Conservation (phyloP, 139 green algal species). For the Parachlorella kessleri region DNA sequence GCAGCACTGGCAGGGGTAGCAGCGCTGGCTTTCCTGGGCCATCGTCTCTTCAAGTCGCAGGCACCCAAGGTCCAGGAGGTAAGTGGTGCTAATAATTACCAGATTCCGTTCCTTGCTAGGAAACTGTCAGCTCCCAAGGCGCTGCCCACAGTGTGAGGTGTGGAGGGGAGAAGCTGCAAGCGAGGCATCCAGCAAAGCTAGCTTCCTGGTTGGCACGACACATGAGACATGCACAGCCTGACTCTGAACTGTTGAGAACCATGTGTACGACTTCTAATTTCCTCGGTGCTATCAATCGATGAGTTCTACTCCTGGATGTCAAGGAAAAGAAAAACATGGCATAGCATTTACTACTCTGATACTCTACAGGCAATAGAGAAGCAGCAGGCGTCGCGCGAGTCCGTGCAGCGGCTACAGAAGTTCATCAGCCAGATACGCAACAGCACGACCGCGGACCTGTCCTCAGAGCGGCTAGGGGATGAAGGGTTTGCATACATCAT, state of each 20-base stretch:
- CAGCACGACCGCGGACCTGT: slow-evolving; percentile 70
- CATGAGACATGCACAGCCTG: too few relatives aligned
- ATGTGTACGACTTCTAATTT: too few relatives aligned
- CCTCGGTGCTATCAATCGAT: too few relatives aligned
- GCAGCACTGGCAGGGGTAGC: slow-evolving; percentile 35
- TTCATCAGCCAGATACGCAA: slow-evolving; percentile 75
- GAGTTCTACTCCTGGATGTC: too few relatives aligned
- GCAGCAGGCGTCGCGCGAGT: slow-evolving; percentile 70
- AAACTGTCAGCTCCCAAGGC: too few relatives aligned
- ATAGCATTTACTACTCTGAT: background rate
- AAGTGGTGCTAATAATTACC: background rate
- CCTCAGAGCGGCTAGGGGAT: slow-evolving; percentile 87
- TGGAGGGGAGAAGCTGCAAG: too few relatives aligned
- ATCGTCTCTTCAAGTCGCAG: slow-evolving; percentile 37
- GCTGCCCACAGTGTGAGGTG: too few relatives aligned
- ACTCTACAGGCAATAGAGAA: slow-evolving; percentile 51
- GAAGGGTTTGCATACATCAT: slow-evolving; percentile 88
- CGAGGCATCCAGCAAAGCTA: too few relatives aligned
- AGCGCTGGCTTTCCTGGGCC: slow-evolving; percentile 37
- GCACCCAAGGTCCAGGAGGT: slow-evolving; percentile 45
- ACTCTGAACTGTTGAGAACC: too few relatives aligned
- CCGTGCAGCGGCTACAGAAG: slow-evolving; percentile 70
- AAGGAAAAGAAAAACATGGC: too few relatives aligned
- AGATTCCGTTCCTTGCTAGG: too few relatives aligned
- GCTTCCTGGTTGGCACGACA: too few relatives aligned